Evolutionary conservation across 2,329 filamentous ascomycete genomes (phyloP).

Genomic region (Diaporthe humulicola): DNA sequence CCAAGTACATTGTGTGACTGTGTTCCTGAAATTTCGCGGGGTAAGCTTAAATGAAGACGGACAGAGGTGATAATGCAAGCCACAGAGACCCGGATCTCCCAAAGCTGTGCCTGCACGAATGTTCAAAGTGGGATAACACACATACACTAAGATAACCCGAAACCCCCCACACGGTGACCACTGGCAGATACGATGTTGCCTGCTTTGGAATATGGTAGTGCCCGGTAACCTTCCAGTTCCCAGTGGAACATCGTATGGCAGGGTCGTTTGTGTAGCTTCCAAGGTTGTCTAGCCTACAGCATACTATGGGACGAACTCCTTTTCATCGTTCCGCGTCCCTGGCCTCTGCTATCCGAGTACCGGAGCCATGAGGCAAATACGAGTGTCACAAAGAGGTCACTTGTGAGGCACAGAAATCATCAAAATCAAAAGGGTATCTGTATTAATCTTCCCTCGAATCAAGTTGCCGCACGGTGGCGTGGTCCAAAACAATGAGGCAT

Average conservation of each 20-base stretch:
- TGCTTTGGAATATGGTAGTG: not conserved
- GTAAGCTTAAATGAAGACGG: constrained; percentile 1
- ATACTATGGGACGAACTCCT: constrained; percentile 15
- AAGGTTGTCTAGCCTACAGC: not conserved
- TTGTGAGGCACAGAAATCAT: not conserved
- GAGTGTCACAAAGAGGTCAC: not conserved
- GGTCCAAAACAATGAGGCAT: constrained; percentile 2
- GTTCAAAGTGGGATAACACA: not conserved
- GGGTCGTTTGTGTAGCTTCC: not conserved
- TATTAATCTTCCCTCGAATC: constrained; percentile 22
- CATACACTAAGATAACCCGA: not conserved
- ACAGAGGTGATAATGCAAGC: not conserved
- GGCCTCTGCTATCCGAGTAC: not conserved
- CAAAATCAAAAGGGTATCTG: constrained; percentile 31
- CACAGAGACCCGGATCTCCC: not conserved
- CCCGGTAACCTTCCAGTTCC: not conserved
- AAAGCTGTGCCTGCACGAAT: not conserved
- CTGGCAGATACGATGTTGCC: not conserved
- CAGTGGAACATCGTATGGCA: not conserved
- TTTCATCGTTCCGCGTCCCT: not conserved
- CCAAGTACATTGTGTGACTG: too few species aligned
- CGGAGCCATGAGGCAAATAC: too few species aligned
- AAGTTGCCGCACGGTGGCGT: not conserved
- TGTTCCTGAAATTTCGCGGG: constrained; percentile 2
- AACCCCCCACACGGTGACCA: not conserved